Percentiles rank a stretch among this genome's conserved stretches.
Conservation (phyloP, 1,139 yeast genomes). For the Candida albicans region DNA sequence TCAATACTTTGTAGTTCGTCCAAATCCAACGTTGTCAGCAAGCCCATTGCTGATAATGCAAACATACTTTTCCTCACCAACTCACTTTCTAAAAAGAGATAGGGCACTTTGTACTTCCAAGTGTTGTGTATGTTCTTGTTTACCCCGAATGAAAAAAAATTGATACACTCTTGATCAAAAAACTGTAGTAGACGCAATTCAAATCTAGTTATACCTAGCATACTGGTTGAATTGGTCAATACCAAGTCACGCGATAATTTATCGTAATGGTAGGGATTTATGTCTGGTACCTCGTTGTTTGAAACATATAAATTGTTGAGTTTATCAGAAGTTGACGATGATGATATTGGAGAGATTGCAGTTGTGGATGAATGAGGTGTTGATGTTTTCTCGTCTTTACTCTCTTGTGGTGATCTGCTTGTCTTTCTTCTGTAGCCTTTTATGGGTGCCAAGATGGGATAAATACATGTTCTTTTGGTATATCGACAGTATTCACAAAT, state of each 20-base stretch:
- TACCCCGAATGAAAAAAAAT: slow-evolving; percentile 20
- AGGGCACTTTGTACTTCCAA: slow-evolving; percentile 31
- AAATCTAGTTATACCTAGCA: slow-evolving; percentile 27
- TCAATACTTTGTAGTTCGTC: slow-evolving; percentile 1
- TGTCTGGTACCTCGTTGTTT: neutral
- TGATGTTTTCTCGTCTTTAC: neutral
- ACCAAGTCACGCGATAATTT: slow-evolving; percentile 10
- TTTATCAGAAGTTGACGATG: neutral
- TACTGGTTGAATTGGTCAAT: slow-evolving; percentile 17
- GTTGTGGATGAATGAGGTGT: neutral
- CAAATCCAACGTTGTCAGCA: slow-evolving; percentile 9
- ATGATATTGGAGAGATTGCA: neutral
- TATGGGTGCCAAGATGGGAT: slow-evolving; percentile 17
- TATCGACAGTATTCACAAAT: slow-evolving; percentile 39
- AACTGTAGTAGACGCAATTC: slow-evolving; percentile 32
- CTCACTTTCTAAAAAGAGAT: slow-evolving; percentile 22
- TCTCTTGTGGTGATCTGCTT: neutral
- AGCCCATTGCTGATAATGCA: slow-evolving; percentile 22
- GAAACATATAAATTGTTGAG: neutral
- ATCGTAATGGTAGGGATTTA: neutral
- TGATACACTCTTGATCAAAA: slow-evolving; percentile 29
- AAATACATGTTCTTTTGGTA: slow-evolving; percentile 31
- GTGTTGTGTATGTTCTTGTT: slow-evolving; percentile 22
- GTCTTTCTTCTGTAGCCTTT: neutral
- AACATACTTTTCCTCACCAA: slow-evolving; percentile 25